Evolutionary conservation across 306 rosid genomes (phyloP).

Genomic region (Pachyrhizus erosus): DNA sequence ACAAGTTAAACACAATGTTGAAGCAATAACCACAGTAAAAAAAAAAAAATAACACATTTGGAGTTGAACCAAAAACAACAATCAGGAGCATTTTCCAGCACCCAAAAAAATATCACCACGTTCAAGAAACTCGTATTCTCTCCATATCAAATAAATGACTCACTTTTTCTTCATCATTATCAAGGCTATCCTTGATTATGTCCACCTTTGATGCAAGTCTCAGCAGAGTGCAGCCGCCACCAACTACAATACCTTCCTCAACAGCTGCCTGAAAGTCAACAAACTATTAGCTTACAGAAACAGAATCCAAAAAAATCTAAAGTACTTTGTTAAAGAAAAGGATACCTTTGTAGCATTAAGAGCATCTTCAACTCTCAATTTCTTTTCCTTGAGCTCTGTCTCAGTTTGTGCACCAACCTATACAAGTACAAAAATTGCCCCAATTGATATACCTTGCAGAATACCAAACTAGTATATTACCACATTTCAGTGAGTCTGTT

Average conservation of each 20-base stretch:
- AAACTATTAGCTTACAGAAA: conserved; percentile 11
- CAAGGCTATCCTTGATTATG: conserved; percentile 77
- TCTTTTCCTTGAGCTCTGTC: conserved; percentile 99
- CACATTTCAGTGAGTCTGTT: not conserved
- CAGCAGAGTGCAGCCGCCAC: conserved; percentile 96
- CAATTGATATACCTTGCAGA: not conserved
- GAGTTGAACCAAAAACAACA: not conserved
- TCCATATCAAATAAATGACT: not conserved
- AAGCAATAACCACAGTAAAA: not conserved
- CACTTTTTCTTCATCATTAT: conserved; percentile 95
- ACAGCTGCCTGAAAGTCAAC: conserved; percentile 84
- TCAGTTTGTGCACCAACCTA: conserved; percentile 99
- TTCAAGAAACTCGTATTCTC: not conserved
- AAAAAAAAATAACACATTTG: not conserved
- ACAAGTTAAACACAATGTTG: conserved; percentile 13
- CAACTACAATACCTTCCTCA: conserved; percentile 99
- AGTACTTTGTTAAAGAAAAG: not conserved
- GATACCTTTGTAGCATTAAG: conserved; percentile 97
- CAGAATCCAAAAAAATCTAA: not conserved
- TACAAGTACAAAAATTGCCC: not conserved
- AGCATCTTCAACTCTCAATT: conserved; percentile 97
- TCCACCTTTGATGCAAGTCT: conserved; percentile 98
- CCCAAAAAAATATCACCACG: not conserved
- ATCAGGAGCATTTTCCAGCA: conserved; percentile 11
- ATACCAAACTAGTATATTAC: not conserved